These are phyloP conservation scores for Calonectria pteridis DNA, from an alignment of 2,329 filamentous ascomycete genomes.

Conservation along the genomic window DNA sequence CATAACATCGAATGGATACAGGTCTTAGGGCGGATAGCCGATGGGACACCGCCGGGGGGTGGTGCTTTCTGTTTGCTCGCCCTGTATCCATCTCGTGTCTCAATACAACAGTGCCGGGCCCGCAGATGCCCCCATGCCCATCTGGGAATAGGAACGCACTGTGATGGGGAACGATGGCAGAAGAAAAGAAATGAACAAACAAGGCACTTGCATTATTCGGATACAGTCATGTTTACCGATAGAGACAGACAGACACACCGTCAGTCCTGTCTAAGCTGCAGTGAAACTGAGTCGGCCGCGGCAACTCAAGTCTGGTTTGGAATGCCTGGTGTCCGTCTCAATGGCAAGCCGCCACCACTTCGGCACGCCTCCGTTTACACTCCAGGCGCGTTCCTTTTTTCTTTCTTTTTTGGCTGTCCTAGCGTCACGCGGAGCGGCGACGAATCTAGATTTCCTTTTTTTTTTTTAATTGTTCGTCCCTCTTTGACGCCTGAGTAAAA, in stretches of 20 bases:
- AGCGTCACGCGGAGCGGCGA: not conserved
- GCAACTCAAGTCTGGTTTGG: slow-evolving; percentile 9
- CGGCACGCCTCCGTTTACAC: not conserved
- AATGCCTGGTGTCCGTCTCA: not conserved
- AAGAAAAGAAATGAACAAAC: not conserved
- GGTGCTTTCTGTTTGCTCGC: not conserved
- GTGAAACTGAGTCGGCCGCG: not conserved
- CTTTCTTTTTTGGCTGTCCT: not conserved
- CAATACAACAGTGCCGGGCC: not conserved
- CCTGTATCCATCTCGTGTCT: not conserved
- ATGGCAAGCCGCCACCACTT: not conserved
- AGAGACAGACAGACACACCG: not conserved
- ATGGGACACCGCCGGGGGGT: not conserved
- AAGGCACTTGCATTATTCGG: not conserved
- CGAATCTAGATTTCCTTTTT: not conserved
- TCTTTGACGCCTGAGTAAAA: not conserved
- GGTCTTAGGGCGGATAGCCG: slow-evolving; percentile 16
- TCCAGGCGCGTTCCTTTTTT: not conserved
- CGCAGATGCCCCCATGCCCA: not conserved
- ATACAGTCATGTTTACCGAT: not conserved
- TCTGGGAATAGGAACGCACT: not conserved
- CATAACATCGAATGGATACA: not conserved
- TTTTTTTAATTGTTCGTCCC: not conserved
- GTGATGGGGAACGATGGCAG: not conserved
- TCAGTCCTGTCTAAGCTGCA: not conserved